Evolutionary conservation across 192 early-diverging fungal genomes (phyloP).

Genomic region (Umbelopsis ramanniana): DNA sequence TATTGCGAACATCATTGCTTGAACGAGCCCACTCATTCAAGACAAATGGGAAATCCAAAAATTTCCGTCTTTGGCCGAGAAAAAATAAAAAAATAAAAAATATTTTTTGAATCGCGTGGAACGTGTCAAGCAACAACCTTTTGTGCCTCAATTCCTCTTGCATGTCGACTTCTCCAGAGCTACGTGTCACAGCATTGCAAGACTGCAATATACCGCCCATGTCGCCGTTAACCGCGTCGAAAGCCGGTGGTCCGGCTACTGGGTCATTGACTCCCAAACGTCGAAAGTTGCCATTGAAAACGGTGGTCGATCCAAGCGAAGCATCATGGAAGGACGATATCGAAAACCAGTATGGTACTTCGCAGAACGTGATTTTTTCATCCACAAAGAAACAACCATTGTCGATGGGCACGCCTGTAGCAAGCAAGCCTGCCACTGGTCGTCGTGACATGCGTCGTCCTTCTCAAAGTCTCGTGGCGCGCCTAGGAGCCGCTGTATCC

Average conservation of each 20-base stretch:
- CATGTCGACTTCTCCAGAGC: too few relatives aligned
- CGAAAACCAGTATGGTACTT: neutral
- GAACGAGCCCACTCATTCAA: neutral
- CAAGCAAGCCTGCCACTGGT: neutral
- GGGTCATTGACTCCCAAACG: neutral
- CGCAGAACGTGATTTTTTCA: neutral
- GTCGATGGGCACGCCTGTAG: constrained; percentile 3
- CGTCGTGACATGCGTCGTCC: constrained; percentile 1
- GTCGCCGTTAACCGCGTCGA: too few relatives aligned
- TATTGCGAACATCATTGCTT: neutral
- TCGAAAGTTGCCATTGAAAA: constrained; percentile 4
- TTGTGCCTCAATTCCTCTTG: too few relatives aligned
- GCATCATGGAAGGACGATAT: neutral
- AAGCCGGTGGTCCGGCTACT: too few relatives aligned
- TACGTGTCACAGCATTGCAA: too few relatives aligned
- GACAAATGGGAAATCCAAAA: too few relatives aligned
- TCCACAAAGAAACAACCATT: neutral
- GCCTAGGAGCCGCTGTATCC: neutral
- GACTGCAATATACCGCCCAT: too few relatives aligned
- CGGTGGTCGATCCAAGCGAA: neutral
- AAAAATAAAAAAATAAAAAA: too few relatives aligned
- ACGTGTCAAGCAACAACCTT: too few relatives aligned
- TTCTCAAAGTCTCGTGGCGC: neutral
- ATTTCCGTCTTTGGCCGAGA: too few relatives aligned
- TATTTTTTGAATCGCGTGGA: too few relatives aligned